Evolutionary conservation across 805 yeast genomes (phyloP).

Genomic region (Metahyphopichia silvanorum): DNA sequence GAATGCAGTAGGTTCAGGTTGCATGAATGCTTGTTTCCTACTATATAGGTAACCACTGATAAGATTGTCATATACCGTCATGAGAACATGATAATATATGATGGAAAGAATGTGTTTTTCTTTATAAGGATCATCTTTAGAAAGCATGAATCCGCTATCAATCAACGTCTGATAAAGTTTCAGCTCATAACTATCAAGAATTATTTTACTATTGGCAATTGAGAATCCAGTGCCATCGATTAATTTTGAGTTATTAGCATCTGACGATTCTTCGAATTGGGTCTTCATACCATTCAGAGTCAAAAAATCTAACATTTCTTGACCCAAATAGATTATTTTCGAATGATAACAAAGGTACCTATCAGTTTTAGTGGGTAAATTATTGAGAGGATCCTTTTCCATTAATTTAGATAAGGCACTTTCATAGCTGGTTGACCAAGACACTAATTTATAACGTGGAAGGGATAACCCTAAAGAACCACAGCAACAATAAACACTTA

Average conservation of each 20-base stretch:
- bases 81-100: constrained; percentile 47
- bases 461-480: constrained; percentile 50
- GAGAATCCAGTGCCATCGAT: constrained; percentile 9
- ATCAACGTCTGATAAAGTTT: constrained; percentile 35
- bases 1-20: constrained; percentile 1
- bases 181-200: constrained; percentile 39
- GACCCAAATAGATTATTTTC: constrained; percentile 45
- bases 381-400: constrained; percentile 9
- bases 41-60: constrained; percentile 34
- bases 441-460: constrained; percentile 48
- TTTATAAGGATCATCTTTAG: constrained; percentile 20
- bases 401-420: constrained; percentile 17
- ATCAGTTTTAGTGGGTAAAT: constrained; percentile 32
- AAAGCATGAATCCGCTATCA: constrained; percentile 37
- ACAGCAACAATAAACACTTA: constrained; percentile 49
- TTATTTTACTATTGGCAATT: constrained; percentile 13
- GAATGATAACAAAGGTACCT: constrained; percentile 44
- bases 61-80: constrained; percentile 51
- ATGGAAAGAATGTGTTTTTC: constrained; percentile 40
- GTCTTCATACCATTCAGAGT: constrained; percentile 19
- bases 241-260: neutral
- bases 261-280: neutral
- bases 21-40: constrained; percentile 2
- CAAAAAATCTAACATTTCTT: constrained; percentile 44
- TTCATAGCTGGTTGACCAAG: constrained; percentile 46